Evolutionary conservation across 208 protist species (phyloP), one percentile per base, ranked within the genome.

Genomic region (Wallacemonas sp.): DNA sequence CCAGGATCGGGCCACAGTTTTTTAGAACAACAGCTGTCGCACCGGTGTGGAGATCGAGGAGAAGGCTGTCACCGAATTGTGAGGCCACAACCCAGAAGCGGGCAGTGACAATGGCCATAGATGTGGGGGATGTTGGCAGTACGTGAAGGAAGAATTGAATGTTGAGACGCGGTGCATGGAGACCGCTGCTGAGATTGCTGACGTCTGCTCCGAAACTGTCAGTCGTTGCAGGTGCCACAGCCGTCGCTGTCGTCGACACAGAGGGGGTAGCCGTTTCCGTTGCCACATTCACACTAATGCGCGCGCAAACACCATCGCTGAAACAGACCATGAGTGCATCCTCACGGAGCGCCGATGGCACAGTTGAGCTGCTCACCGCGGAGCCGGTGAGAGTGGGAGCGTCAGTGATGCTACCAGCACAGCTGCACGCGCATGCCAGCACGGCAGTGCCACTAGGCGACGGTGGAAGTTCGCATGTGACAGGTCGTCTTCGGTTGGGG

Each of bases 1-100:
- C 84, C 15, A 93, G 62, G 2, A 93, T 82, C 1, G 86, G 86
- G 21, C 90, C 90, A 65, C 79, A 86, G 70, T 95, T 80, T 17
- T 77, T 51, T 19, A 91, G 34, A 1, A 91, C 70, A 5, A 66
- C 68, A 21, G 72, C 65, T 34, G 66, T 77, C 58, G 69, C 53
- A 27, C 66, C 66, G 12, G 72, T 75, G 49, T 31, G 41, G 26
- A 78, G 66, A 1, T 84, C 72, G 28, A 89, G 36, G 19, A 84
- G 70, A 8, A 89, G 34, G 1, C 68, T 90, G 74, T 81, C 67
- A 44, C 70, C 71, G 53, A 89, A 78, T 26, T 72, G 70, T 11
- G 88, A 94, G 33, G 68, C 72, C 8, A 90, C 61, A n/a, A 94
- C 59, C 39, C 68, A 94, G 0, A 62, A 59, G 19, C 74, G 39